Evolutionary conservation across 1,284 basidiomycete genomes (phyloP).

Genomic region (Cerrena zonata): DNA sequence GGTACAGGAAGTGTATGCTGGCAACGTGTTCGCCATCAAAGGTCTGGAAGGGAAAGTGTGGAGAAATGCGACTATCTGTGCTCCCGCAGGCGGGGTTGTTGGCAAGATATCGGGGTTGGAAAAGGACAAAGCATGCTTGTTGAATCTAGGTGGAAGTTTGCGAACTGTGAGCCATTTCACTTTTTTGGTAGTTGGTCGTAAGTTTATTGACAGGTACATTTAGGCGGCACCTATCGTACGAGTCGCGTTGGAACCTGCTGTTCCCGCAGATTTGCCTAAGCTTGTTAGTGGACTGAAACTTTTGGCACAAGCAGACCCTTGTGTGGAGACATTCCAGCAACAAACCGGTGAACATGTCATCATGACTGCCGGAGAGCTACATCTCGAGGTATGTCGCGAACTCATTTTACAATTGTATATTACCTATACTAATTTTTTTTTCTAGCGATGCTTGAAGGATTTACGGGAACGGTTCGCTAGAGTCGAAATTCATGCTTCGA

Average conservation of each 20-base stretch:
- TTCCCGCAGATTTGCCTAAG: constrained; percentile 90
- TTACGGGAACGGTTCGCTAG: constrained; percentile 91
- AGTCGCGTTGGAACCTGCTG: constrained; percentile 86
- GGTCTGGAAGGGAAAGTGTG: constrained; percentile 89
- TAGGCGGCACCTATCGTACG: constrained; percentile 89
- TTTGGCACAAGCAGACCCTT: constrained; percentile 93
- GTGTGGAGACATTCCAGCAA: constrained; percentile 94
- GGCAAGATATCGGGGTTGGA: constrained; percentile 31
- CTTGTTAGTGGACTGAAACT: constrained; percentile 84
- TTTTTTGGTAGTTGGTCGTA: background rate
- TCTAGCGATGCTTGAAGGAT: constrained; percentile 89
- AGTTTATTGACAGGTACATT: constrained; percentile 6
- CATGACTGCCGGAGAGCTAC: constrained; percentile 91
- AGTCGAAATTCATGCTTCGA: constrained; percentile 87
- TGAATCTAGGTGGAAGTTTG: constrained; percentile 80
- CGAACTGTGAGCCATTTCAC: constrained; percentile 50
- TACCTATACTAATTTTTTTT: constrained; percentile 2
- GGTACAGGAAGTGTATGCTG: constrained; percentile 83
- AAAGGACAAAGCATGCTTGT: constrained; percentile 48
- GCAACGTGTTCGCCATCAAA: constrained; percentile 91
- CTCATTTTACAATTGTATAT: background rate
- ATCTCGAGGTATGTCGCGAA: constrained; percentile 71
- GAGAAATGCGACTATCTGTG: constrained; percentile 87
- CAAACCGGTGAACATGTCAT: constrained; percentile 98
- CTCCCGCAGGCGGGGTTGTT: constrained; percentile 44